Evolutionary conservation across 352 stramenopile species (phyloP), one percentile per base, ranked within the genome.

Genomic region (Phytophthora fragariae): DNA sequence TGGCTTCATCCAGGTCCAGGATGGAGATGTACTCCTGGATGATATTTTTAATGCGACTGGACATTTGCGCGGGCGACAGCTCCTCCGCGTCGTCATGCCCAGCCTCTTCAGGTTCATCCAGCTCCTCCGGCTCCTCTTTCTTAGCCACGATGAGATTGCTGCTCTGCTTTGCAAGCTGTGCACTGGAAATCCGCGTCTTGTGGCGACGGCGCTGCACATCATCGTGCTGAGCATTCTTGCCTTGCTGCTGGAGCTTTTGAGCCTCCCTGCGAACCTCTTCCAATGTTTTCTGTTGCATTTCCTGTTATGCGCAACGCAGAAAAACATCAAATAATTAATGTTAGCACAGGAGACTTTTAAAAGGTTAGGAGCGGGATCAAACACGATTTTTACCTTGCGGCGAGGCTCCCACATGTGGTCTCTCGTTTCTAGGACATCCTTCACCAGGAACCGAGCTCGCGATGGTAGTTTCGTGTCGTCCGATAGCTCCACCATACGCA

Each of bases 201-300:
- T 90, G 85, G 37, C 90, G 89, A 21, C 88, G 89, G 14, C 89
- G 73, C 17, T 79, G 79, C 21, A 97, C 65, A 39, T 96, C 80
- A 58, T 96, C 90, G 71, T 97, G 90, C 68, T 97, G 90, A 2
- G 90, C 90, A 72, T 97, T 97, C 62, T 97, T 95, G 69, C 90
- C 90, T 59, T 93, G 86, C 54, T 87, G 82, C 62, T 96, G 89
- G 8, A 97, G 76, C 65, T 94, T 91, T 63, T 93, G 83, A 12
- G 91, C 91, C 65, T 97, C 91, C 6, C 75, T 83, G 24, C 91
- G 87, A 29, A 97, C 85, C 80, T 97, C 88, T 0, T 95, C 85
- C 35, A 97, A 75, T 2, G 91, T 96, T 61, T 96, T 93, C 58
- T 96, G 86, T 78, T 97, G 91, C 62, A 97, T 75, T 72, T 96